Percentiles rank a stretch among this genome's conserved stretches.
phyloP scores from a whole-genome alignment of 257 asterid species.

The Paraleonurus japonicus region DNA sequence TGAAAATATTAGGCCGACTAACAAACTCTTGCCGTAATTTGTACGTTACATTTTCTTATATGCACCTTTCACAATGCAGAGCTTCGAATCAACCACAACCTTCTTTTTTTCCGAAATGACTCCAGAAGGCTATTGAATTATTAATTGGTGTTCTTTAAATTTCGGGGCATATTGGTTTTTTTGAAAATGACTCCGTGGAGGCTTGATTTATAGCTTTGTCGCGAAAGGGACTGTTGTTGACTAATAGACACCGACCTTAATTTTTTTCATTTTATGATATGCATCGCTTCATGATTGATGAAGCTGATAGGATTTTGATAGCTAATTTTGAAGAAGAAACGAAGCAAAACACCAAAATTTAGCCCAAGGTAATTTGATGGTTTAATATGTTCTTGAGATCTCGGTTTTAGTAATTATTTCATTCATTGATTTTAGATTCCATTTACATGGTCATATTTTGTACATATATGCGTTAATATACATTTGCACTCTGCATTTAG shows the following conservation, averaged over 20 bases:
- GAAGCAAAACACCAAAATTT: conserved; percentile 67
- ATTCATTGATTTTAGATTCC: no score
- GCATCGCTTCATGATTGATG: conserved; percentile 92
- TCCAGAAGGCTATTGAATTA: no score
- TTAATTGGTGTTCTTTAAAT: conserved; percentile 5
- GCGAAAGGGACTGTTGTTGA: conserved; percentile 94
- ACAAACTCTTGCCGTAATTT: no score
- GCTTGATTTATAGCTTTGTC: conserved; percentile 96
- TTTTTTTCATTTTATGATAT: conserved; percentile 27
- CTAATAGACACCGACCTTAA: not conserved
- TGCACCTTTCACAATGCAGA: no score
- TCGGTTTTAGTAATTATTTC: no score
- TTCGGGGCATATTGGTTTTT: conserved; percentile 15
- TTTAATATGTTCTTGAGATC: not conserved
- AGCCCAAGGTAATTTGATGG: conserved; percentile 71
- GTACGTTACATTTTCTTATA: no score
- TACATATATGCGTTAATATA: no score
- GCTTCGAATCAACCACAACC: no score
- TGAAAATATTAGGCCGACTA: not conserved
- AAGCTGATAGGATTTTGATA: conserved; percentile 94
- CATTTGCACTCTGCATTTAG: no score
- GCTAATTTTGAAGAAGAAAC: conserved; percentile 92
- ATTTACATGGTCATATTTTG: no score
- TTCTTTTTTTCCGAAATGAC: no score
- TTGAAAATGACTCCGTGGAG: conserved; percentile 71